Conservation (phyloP, 2,329 filamentous ascomycete species). For the Purpureocillium takamizusanense region DNA sequence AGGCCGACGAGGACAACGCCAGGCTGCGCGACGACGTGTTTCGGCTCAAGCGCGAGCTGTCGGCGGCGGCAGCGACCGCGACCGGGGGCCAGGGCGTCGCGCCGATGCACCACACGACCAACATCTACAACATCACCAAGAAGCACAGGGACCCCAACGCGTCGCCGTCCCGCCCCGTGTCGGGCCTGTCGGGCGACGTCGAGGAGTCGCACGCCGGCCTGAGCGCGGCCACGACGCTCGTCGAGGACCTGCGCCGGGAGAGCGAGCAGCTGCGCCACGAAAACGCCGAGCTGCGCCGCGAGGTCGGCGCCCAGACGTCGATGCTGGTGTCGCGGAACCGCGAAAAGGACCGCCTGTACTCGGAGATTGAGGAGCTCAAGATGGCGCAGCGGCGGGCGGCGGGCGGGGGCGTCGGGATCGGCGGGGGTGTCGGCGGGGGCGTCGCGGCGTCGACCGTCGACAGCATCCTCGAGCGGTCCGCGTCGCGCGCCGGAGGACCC, state of each 20-base stretch:
- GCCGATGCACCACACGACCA: slow-evolving; percentile 48
- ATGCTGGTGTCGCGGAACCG: slow-evolving; percentile 95
- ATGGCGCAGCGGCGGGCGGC: slow-evolving; percentile 75
- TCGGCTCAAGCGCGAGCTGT: slow-evolving; percentile 55
- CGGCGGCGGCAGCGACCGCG: too few relatives aligned
- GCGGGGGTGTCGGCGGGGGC: slow-evolving; percentile 48
- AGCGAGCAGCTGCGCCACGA: slow-evolving; percentile 77
- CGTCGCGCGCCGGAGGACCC: slow-evolving; percentile 67
- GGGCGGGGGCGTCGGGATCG: too few relatives aligned
- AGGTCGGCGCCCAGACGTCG: slow-evolving; percentile 90
- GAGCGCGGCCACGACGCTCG: slow-evolving; percentile 55
- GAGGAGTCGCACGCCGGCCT: slow-evolving; percentile 43
- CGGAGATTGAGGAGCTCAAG: slow-evolving; percentile 96
- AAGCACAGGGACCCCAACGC: slow-evolving; percentile 37
- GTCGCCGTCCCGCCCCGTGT: slow-evolving; percentile 40
- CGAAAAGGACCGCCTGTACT: slow-evolving; percentile 88
- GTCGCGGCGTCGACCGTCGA: slow-evolving; percentile 64
- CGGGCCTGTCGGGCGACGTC: slow-evolving; percentile 38
- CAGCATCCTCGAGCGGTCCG: slow-evolving; percentile 88
- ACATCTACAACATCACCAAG: slow-evolving; percentile 56
- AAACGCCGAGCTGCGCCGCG: slow-evolving; percentile 82
- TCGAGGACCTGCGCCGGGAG: slow-evolving; percentile 65
- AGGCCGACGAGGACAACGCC: slow-evolving; percentile 82
- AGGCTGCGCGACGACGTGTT: slow-evolving; percentile 77
- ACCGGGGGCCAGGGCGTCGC: slow-evolving; percentile 17